phyloP scores from a whole-genome alignment of 805 yeast genomes.

The Ogataea trehalophila region DNA sequence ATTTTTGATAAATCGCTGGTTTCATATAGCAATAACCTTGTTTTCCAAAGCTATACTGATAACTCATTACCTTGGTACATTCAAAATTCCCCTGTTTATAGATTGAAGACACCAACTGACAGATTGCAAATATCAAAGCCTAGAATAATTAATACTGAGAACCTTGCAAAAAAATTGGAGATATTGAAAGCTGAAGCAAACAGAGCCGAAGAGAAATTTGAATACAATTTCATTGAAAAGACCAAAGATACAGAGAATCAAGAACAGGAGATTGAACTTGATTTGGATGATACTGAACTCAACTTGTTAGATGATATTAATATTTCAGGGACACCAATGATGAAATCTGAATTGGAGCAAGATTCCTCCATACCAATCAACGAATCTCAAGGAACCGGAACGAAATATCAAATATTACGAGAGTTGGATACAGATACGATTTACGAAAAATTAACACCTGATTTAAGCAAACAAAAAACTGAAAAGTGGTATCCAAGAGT shows the following conservation, averaged over 20 bases:
- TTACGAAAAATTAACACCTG: slow-evolving; percentile 9
- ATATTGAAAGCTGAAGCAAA: slow-evolving; percentile 17
- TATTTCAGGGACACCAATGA: too few species aligned
- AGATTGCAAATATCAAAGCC: not conserved
- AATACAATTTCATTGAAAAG: slow-evolving; percentile 23
- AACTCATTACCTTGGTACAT: slow-evolving; percentile 29
- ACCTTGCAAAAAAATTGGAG: slow-evolving; percentile 7
- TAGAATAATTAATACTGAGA: not conserved
- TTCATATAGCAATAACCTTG: not conserved
- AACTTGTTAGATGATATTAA: too few species aligned
- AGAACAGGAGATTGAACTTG: not conserved
- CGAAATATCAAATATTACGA: not conserved
- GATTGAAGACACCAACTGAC: slow-evolving; percentile 8
- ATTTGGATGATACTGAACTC: not conserved
- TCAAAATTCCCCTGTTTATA: slow-evolving; percentile 11
- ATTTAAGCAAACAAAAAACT: slow-evolving; percentile 2
- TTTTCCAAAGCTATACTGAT: slow-evolving; percentile 17
- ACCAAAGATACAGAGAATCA: not conserved
- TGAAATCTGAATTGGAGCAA: not conserved
- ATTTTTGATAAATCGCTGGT: slow-evolving; percentile 7
- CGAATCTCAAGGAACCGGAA: not conserved
- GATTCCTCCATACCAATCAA: not conserved
- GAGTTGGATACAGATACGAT: slow-evolving; percentile 3
- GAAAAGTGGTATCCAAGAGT: slow-evolving; percentile 20
- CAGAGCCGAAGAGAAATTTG: slow-evolving; percentile 23